Conservation (phyloP, 192 early-diverging fungal species). For the Entomortierella beljakovae region DNA sequence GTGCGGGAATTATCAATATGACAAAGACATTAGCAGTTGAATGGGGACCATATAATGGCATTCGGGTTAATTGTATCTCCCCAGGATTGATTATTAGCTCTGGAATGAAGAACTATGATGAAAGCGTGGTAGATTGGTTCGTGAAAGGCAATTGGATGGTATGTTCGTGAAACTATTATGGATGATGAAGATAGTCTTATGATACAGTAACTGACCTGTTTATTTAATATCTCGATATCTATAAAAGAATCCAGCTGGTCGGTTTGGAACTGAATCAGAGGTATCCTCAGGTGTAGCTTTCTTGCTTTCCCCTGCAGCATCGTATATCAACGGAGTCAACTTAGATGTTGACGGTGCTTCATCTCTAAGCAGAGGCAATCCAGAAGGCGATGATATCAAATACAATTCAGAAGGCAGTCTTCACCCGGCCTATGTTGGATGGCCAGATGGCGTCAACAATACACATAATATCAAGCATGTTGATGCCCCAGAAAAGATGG, state of each 20-base stretch:
- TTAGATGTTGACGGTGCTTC: constrained; percentile 47
- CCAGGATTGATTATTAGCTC: constrained; percentile 64
- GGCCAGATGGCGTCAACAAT: constrained; percentile 50
- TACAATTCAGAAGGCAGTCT: constrained; percentile 50
- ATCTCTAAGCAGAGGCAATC: constrained; percentile 48
- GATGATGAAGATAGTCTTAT: neutral
- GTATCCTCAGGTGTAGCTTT: constrained; percentile 59
- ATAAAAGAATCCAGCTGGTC: constrained; percentile 55
- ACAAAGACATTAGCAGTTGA: constrained; percentile 62
- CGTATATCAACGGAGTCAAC: constrained; percentile 59
- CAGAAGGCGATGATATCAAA: constrained; percentile 41
- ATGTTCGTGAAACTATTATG: too few relatives aligned
- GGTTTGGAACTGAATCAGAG: constrained; percentile 65
- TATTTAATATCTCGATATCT: neutral
- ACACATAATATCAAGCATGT: constrained; percentile 49
- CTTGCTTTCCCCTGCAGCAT: constrained; percentile 60
- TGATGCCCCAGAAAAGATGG: constrained; percentile 43
- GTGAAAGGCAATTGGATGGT: constrained; percentile 38
- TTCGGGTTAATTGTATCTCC: constrained; percentile 66
- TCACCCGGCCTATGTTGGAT: constrained; percentile 49
- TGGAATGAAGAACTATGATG: constrained; percentile 62
- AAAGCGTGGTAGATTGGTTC: constrained; percentile 51
- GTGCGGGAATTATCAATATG: constrained; percentile 65
- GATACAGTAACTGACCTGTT: neutral
- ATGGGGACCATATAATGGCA: constrained; percentile 59